Conservation (phyloP, 495 filamentous ascomycete species). For the Platismatia glauca region DNA sequence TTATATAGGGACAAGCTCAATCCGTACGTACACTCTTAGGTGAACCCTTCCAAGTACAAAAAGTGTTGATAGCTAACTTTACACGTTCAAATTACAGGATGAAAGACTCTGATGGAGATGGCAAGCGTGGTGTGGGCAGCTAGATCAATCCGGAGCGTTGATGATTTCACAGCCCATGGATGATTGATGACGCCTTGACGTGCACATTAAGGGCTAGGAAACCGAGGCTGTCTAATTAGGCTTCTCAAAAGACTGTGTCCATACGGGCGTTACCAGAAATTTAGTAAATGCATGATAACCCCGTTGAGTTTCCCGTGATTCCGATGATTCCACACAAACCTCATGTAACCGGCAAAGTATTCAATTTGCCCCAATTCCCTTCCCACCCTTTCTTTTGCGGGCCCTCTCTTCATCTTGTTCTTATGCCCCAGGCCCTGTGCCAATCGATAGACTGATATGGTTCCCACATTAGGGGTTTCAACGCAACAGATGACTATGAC, state of each 20-base stretch:
- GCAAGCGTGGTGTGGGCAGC: constrained; percentile 38
- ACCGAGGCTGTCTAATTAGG: neutral
- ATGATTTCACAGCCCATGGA: neutral
- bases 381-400: too few species aligned
- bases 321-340: too few species aligned
- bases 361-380: too few species aligned
- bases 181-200: neutral
- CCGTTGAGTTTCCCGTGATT: too few species aligned
- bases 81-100: neutral
- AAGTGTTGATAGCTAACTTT: neutral
- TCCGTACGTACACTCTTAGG: constrained; percentile 18
- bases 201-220: neutral
- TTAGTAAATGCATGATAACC: neutral
- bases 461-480: too few species aligned
- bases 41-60: neutral
- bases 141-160: constrained; percentile 17
- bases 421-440: too few species aligned
- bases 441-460: too few species aligned
- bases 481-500: too few species aligned
- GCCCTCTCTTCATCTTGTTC: too few species aligned
- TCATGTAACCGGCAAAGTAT: too few species aligned
- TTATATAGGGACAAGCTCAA: constrained; percentile 33
- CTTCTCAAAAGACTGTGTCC: neutral
- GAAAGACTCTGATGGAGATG: constrained; percentile 35
- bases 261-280: neutral